phyloP scores from a whole-genome alignment of 768 basidiomycete species.

The Russula earlei region DNA sequence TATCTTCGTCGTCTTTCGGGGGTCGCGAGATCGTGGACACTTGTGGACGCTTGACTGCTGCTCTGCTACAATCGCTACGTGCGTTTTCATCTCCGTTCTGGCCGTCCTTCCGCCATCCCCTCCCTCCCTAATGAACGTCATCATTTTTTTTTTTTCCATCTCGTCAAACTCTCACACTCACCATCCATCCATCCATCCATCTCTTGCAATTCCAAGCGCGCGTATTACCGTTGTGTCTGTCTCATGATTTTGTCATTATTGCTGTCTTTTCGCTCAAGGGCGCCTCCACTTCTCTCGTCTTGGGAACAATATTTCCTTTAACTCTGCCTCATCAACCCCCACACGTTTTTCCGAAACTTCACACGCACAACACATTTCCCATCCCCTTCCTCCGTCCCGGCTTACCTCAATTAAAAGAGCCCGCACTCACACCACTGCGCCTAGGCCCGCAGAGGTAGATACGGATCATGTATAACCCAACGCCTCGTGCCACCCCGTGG shows the following conservation, averaged over 20 bases:
- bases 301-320: slow-evolving; percentile 1
- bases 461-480: slow-evolving; percentile 10
- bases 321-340: not conserved
- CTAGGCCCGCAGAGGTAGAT: not conserved
- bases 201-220: slow-evolving; percentile 1
- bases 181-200: not conserved
- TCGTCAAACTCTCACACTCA: not conserved
- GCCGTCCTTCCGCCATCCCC: not conserved
- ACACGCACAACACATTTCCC: not conserved
- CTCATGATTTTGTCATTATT: not conserved
- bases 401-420: not conserved
- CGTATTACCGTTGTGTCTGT: not conserved
- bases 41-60: slow-evolving; percentile 3
- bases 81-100: slow-evolving; percentile 11
- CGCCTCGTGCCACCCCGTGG: not conserved
- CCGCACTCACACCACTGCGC: slow-evolving; percentile 7
- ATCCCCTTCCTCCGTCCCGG: not conserved
- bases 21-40: slow-evolving; percentile 3
- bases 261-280: not conserved
- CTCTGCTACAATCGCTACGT: slow-evolving; percentile 2
- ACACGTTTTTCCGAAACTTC: slow-evolving; percentile 8
- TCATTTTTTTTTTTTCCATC: slow-evolving; percentile 1
- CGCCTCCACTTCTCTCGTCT: not conserved
- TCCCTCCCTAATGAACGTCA: not conserved
- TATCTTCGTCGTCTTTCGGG: slow-evolving; percentile 2